phyloP scores from a whole-genome alignment of 805 yeast species.

The Debaryomyces prosopidis region DNA sequence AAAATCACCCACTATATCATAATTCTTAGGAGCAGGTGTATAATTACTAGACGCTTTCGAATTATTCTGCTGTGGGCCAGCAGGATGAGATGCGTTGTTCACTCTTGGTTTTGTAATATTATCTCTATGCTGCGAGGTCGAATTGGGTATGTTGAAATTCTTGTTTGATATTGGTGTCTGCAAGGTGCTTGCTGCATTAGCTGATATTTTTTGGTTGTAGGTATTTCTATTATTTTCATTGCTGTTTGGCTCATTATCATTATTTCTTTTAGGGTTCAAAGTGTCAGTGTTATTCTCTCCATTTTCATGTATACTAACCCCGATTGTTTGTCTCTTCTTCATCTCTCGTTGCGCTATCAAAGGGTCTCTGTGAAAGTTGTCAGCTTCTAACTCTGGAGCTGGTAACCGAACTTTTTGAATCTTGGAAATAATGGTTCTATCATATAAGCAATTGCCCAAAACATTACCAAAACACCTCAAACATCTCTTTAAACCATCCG shows the following conservation, averaged over 20 bases:
- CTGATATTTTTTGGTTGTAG: background rate
- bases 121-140: background rate
- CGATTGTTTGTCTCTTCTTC: slow-evolving; percentile 11
- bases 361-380: slow-evolving; percentile 39
- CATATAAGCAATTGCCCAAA: slow-evolving; percentile 82
- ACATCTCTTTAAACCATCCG: slow-evolving; percentile 79
- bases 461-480: slow-evolving; percentile 79
- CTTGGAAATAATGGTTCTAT: slow-evolving; percentile 59
- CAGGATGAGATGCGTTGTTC: background rate
- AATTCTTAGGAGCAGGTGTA: slow-evolving; percentile 6
- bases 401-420: slow-evolving; percentile 45
- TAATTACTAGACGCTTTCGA: background rate
- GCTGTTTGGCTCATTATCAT: too few species aligned
- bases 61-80: background rate
- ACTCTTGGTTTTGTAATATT: background rate
- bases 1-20: slow-evolving; percentile 26
- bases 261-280: too few species aligned
- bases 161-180: background rate
- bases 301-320: slow-evolving; percentile 7
- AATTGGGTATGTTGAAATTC: background rate
- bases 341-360: slow-evolving; percentile 28
- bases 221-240: background rate
- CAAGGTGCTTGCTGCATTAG: slow-evolving; percentile 9
- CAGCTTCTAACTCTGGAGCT: slow-evolving; percentile 26
- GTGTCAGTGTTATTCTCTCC: background rate